phyloP scores from a whole-genome alignment of 345 rosid species.

The Citrus glauca region DNA sequence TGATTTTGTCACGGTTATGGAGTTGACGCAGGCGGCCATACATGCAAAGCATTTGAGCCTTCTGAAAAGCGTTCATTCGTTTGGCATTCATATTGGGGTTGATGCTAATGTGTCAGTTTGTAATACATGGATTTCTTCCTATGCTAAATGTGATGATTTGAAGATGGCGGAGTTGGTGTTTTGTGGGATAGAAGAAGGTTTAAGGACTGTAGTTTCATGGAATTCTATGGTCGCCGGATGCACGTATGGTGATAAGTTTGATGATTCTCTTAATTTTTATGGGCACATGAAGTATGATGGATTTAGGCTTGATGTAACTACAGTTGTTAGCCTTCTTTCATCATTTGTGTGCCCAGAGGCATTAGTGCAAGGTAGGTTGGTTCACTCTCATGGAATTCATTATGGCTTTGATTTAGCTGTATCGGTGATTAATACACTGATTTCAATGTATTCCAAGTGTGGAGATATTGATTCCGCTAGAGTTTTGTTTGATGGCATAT shows the following conservation, averaged over 20 bases:
- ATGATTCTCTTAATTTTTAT: constrained; percentile 40
- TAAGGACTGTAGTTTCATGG: constrained; percentile 43
- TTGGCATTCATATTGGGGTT: constrained; percentile 49
- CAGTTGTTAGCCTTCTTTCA: constrained; percentile 55
- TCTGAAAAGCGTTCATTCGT: constrained; percentile 39
- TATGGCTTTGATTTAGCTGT: constrained; percentile 43
- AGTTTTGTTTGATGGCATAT: constrained; percentile 48
- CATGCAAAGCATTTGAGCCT: constrained; percentile 25
- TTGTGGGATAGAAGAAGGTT: constrained; percentile 30
- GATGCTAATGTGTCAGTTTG: constrained; percentile 45
- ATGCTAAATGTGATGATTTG: constrained; percentile 58
- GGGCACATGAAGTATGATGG: constrained; percentile 46
- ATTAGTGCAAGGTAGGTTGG: constrained; percentile 36
- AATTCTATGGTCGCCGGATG: constrained; percentile 67
- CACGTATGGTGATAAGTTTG: constrained; percentile 27
- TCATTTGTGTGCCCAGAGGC: constrained; percentile 37
- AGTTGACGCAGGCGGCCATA: constrained; percentile 30
- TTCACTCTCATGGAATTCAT: constrained; percentile 53
- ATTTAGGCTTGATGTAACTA: constrained; percentile 47
- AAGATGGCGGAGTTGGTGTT: constrained; percentile 44
- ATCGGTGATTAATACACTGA: constrained; percentile 44
- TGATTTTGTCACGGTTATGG: constrained; percentile 57
- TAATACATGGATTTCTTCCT: constrained; percentile 56
- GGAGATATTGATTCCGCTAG: constrained; percentile 45
- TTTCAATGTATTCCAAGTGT: constrained; percentile 64